phyloP scores from a whole-genome alignment of 2,329 filamentous ascomycete genomes.

The Ophiostoma sp. region DNA sequence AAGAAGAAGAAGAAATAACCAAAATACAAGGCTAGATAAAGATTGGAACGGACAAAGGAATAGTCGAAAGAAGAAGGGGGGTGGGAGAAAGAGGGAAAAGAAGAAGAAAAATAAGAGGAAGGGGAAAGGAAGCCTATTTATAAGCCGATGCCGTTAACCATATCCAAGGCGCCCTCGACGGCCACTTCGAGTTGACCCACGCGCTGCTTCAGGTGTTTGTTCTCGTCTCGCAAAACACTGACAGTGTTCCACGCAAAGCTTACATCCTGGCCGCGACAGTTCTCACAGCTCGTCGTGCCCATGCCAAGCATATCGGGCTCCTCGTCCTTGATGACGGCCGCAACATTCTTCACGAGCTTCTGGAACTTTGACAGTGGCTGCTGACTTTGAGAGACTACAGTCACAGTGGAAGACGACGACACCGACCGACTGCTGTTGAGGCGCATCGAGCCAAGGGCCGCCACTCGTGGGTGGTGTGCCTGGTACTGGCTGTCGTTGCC shows the following conservation, averaged over 20 bases:
- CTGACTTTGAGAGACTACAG: slow-evolving; percentile 27
- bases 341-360: slow-evolving; percentile 44
- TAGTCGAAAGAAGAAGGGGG: background rate
- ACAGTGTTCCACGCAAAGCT: slow-evolving; percentile 62
- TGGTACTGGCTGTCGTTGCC: slow-evolving; percentile 25
- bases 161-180: slow-evolving; percentile 57
- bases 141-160: slow-evolving; percentile 52
- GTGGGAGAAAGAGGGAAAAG: background rate
- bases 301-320: slow-evolving; percentile 24
- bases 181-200: slow-evolving; percentile 55
- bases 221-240: slow-evolving; percentile 57
- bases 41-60: background rate
- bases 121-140: slow-evolving; percentile 32
- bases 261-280: slow-evolving; percentile 54
- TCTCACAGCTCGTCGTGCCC: slow-evolving; percentile 40
- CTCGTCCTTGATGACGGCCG: slow-evolving; percentile 34
- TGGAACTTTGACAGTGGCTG: slow-evolving; percentile 45
- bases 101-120: background rate
- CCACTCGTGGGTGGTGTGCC: slow-evolving; percentile 26
- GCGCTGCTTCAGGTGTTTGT: slow-evolving; percentile 54
- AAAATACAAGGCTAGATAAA: background rate
- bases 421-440: slow-evolving; percentile 14
- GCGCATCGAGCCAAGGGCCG: slow-evolving; percentile 23
- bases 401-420: slow-evolving; percentile 30
- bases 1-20: background rate